Conservation (phyloP, 805 yeast species). For the Wickerhamiella slavikovae region DNA sequence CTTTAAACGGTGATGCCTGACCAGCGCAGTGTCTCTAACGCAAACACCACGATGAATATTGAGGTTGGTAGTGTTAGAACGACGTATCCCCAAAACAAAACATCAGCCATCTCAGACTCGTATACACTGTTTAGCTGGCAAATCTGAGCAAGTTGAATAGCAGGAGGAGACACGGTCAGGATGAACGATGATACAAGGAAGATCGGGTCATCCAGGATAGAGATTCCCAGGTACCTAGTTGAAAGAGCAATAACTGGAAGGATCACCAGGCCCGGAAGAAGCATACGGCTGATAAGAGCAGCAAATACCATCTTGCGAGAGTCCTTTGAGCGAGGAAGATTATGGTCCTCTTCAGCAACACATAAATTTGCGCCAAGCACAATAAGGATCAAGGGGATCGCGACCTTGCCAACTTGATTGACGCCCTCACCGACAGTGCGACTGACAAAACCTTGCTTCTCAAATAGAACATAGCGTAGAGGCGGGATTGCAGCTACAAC, state of each 20-base stretch:
- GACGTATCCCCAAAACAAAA: conserved; percentile 47
- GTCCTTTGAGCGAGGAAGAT: conserved; percentile 4
- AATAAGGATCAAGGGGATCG: conserved; percentile 39
- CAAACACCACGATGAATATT: conserved; percentile 31
- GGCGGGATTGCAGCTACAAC: conserved; percentile 36
- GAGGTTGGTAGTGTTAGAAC: conserved; percentile 39
- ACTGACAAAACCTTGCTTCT: conserved; percentile 25
- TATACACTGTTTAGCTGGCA: conserved; percentile 39
- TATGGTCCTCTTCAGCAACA: conserved; percentile 25
- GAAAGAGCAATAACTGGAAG: conserved; percentile 32
- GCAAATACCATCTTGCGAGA: conserved; percentile 26
- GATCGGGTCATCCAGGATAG: conserved; percentile 33
- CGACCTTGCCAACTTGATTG: conserved; percentile 32
- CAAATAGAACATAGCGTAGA: conserved; percentile 26
- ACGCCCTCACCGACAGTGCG: conserved; percentile 33
- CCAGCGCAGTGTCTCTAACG: conserved; percentile 38
- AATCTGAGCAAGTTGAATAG: conserved; percentile 45
- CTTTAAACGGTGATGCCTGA: too few relatives aligned
- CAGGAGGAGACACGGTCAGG: conserved; percentile 44
- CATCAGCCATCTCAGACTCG: conserved; percentile 45
- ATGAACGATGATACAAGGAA: conserved; percentile 38
- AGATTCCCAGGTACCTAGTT: conserved; percentile 30
- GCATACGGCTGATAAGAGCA: conserved; percentile 36
- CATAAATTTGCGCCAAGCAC: conserved; percentile 41
- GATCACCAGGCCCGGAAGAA: conserved; percentile 32